Conservation (phyloP, 2,329 filamentous ascomycete genomes). For the Apiospora hydei region DNA sequence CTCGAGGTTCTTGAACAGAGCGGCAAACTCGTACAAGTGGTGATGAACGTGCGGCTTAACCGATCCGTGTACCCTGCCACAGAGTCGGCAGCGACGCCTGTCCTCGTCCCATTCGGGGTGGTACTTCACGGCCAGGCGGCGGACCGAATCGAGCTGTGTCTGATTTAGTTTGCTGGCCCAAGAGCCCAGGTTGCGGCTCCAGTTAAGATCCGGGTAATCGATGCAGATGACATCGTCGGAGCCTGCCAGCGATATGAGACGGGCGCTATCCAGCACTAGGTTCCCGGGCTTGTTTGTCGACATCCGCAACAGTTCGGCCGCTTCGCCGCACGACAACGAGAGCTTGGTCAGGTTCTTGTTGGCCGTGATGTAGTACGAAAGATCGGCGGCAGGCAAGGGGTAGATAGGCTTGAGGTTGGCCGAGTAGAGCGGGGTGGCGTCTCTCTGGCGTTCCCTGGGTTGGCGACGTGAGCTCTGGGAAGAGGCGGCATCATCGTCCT, state of each 20-base stretch:
- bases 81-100: conserved; percentile 41
- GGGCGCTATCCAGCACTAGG: conserved; percentile 35
- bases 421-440: not conserved
- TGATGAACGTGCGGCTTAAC: conserved; percentile 43
- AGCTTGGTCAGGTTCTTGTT: conserved; percentile 36
- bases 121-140: conserved; percentile 51
- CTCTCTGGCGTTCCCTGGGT: not conserved
- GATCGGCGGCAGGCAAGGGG: conserved; percentile 35
- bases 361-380: conserved; percentile 38
- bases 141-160: conserved; percentile 42
- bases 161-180: conserved; percentile 38
- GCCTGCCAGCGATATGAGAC: conserved; percentile 34
- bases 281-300: conserved; percentile 34
- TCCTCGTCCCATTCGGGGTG: conserved; percentile 50
- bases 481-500: not conserved
- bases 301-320: conserved; percentile 31
- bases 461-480: not conserved
- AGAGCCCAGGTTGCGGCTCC: conserved; percentile 30
- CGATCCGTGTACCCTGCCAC: conserved; percentile 42
- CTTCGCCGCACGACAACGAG: conserved; percentile 36
- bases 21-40: conserved; percentile 54
- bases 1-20: conserved; percentile 50
- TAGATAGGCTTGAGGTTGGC: conserved; percentile 36
- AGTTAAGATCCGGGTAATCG: conserved; percentile 38
- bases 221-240: conserved; percentile 42